These are phyloP conservation scores for Byssothecium circinans DNA, from an alignment of 2,329 filamentous ascomycete genomes.

Conservation along the genomic window DNA sequence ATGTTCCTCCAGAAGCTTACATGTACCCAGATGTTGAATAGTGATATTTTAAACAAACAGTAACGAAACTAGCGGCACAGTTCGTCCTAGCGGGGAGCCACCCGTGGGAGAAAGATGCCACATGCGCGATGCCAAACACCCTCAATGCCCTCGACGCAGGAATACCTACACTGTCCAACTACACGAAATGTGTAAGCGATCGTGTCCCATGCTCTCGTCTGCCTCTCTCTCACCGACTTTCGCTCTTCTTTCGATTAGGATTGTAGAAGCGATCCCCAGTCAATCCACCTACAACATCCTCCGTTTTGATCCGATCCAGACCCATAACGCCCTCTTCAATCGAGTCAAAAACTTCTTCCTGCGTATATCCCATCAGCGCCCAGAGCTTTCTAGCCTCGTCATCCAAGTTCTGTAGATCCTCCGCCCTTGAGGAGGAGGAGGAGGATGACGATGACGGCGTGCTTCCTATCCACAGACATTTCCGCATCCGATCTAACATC, in stretches of 20 bases:
- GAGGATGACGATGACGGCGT: background rate
- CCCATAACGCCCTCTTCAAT: constrained; percentile 1
- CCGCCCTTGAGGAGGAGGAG: too few species aligned
- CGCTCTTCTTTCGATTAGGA: constrained; percentile 1
- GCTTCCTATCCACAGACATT: constrained; percentile 9
- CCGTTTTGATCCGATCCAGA: constrained; percentile 4
- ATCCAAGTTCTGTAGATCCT: constrained; percentile 3
- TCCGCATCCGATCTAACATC: constrained; percentile 17
- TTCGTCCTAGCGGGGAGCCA: too few species aligned
- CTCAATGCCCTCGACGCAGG: too few species aligned
- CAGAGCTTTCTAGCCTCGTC: constrained; percentile 6
- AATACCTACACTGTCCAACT: too few species aligned
- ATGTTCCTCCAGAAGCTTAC: too few species aligned
- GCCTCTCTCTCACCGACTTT: background rate
- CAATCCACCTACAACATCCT: constrained; percentile 11
- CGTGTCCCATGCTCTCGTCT: background rate
- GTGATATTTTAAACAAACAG: too few species aligned
- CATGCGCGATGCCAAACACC: too few species aligned
- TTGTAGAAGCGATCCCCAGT: constrained; percentile 10
- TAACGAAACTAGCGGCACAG: too few species aligned
- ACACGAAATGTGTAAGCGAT: background rate
- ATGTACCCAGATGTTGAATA: too few species aligned
- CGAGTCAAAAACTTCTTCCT: constrained; percentile 2
- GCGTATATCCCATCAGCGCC: constrained; percentile 4
- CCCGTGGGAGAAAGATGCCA: too few species aligned